phyloP scores from a whole-genome alignment of 306 rosid genomes.

The Citrullus colocynthis region DNA sequence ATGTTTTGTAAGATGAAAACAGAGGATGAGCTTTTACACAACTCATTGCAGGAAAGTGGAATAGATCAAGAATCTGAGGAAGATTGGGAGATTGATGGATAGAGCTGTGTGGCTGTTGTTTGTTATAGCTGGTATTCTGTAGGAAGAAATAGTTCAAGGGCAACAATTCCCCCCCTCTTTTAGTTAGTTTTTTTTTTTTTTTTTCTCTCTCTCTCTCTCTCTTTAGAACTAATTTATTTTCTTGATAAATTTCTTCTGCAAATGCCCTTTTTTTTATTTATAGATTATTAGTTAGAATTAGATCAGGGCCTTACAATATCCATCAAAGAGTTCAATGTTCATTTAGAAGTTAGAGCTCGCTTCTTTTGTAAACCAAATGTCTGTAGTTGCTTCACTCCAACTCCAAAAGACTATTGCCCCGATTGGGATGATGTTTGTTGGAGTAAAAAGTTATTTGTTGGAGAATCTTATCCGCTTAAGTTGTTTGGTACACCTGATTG shows the following conservation, averaged over 20 bases:
- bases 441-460: too few relatives aligned
- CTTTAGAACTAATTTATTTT: neutral
- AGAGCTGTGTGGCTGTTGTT: neutral
- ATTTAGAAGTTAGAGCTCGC: neutral
- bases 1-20: neutral
- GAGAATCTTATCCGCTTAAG: too few relatives aligned
- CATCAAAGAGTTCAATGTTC: neutral
- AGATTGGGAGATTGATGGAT: slow-evolving; percentile 2
- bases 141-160: neutral
- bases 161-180: neutral
- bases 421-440: too few relatives aligned
- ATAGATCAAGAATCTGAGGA: slow-evolving; percentile 1
- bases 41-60: neutral
- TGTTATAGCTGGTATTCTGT: neutral
- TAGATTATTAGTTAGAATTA: neutral
- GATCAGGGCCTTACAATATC: neutral
- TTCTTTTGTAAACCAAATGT: neutral
- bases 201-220: too few relatives aligned
- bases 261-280: neutral
- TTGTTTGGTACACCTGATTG: too few relatives aligned
- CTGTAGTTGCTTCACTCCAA: neutral
- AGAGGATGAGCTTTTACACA: neutral
- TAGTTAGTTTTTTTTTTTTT: neutral
- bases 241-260: neutral
- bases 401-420: neutral